phyloP scores from a whole-genome alignment of 345 rosid species.

The Camelina laxa region DNA sequence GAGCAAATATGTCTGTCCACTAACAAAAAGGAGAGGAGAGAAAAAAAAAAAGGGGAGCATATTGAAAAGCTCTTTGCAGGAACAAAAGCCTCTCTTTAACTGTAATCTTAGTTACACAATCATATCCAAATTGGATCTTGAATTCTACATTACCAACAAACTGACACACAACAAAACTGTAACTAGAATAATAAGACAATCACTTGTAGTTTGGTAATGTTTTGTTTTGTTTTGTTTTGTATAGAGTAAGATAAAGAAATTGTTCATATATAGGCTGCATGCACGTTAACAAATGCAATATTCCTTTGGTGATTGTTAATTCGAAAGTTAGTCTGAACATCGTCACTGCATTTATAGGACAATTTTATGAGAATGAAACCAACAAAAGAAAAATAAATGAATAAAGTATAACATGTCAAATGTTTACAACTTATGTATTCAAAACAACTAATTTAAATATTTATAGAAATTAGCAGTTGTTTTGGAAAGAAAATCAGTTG shows the following conservation, averaged over 20 bases:
- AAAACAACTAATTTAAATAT: neutral
- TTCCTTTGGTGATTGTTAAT: slow-evolving; percentile 1
- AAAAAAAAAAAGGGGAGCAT: slow-evolving; percentile 21
- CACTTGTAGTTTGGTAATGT: neutral
- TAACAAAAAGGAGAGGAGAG: slow-evolving; percentile 34
- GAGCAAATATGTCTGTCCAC: slow-evolving; percentile 45
- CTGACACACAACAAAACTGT: slow-evolving; percentile 30
- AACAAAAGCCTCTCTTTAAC: slow-evolving; percentile 34
- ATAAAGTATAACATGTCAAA: neutral
- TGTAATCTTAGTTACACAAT: slow-evolving; percentile 35
- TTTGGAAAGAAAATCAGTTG: too few species aligned
- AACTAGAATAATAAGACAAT: slow-evolving; percentile 22
- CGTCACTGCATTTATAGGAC: neutral
- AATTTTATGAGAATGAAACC: neutral
- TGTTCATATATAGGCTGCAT: neutral
- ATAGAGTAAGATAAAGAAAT: neutral
- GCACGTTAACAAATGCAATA: slow-evolving; percentile 5
- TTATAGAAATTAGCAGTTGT: too few species aligned
- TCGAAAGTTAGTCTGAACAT: neutral
- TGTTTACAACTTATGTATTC: neutral
- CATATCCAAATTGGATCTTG: slow-evolving; percentile 42
- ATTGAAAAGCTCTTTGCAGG: slow-evolving; percentile 38
- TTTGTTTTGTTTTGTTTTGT: neutral
- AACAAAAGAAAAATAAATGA: neutral
- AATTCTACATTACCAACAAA: slow-evolving; percentile 36